These are phyloP conservation scores for Berkeleyomyces rouxiae DNA, from an alignment of 2,329 filamentous ascomycete species.

Conservation along the genomic window DNA sequence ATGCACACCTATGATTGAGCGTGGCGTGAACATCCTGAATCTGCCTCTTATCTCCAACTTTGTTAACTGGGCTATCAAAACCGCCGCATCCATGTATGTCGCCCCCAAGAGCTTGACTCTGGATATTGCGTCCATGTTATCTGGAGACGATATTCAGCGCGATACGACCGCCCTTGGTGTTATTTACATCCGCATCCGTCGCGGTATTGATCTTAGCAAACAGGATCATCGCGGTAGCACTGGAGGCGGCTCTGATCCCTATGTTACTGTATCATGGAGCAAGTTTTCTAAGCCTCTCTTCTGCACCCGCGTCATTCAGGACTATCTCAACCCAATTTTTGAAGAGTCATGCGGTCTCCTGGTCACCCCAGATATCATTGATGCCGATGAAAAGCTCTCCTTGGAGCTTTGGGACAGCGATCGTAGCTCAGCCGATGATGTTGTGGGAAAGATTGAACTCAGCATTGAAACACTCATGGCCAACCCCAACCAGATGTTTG, in stretches of 20 bases:
- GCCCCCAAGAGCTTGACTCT: constrained; percentile 89
- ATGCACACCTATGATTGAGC: constrained; percentile 83
- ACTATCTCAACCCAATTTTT: constrained; percentile 85
- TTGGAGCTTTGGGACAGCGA: constrained; percentile 96
- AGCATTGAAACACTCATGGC: constrained; percentile 92
- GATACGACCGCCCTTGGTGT: constrained; percentile 73
- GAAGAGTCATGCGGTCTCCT: constrained; percentile 74
- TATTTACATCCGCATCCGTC: constrained; percentile 85
- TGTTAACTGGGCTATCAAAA: constrained; percentile 84
- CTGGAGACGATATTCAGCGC: constrained; percentile 83
- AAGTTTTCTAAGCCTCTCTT: constrained; percentile 98
- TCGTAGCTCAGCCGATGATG: constrained; percentile 77
- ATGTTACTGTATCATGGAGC: constrained; percentile 86
- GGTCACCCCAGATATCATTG: constrained; percentile 78
- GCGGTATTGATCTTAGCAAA: constrained; percentile 74
- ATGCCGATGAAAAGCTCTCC: constrained; percentile 81
- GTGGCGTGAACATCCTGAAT: constrained; percentile 79
- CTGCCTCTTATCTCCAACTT: constrained; percentile 89
- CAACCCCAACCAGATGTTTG: constrained; percentile 79
- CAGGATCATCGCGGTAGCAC: constrained; percentile 70
- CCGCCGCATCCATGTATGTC: constrained; percentile 79
- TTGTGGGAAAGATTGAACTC: constrained; percentile 86
- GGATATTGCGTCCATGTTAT: constrained; percentile 76
- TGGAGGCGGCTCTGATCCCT: constrained; percentile 82
- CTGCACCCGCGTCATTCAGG: constrained; percentile 88